Evolutionary conservation across 1,139 yeast species (phyloP), one percentile per base, ranked within the genome.

Genomic region (Insectozyma bohioensis): DNA sequence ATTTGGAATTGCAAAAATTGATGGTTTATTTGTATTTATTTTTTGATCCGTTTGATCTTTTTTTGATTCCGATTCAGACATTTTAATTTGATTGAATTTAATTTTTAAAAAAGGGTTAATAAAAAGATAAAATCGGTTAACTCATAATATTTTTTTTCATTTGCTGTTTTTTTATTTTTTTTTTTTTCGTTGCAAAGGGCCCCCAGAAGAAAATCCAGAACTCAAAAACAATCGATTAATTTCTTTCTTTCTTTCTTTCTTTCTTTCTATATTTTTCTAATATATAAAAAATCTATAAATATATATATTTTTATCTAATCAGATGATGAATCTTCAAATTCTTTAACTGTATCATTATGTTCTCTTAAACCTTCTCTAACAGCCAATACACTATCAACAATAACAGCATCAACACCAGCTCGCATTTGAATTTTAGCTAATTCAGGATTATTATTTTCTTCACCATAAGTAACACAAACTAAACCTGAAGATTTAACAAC

Each of bases 361-460:
- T 61, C 63, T 35, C 80, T 70, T 45, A 90, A 69, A 5, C 90
- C 96, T 48, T 84, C 85, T 52, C 97, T 73, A 10, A 90, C 95
- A 0, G 97, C 97, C 53, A 90, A 68, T 3, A 92, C 97, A 41
- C 88, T 83, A 58, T 92, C 97, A 4, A 87, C 97, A 61, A 92
- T 92, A 13, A 92, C 97, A 0, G 98, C 98, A 65, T 92, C 97
- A 6, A 92, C 96, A 10, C 97, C 97, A 8, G 95, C 92, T 45
- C 78, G 79, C 82, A 92, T 84, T 57, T 92, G 97, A 40, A 85
- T 67, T 47, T 80, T 80, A 21, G 95, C 92, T 45, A 82, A 79
- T 38, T 78, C 87, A 0, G 97, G 96, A 29, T 80, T 80, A 50
- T 92, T 92, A 56, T 92, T 92, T 51, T 75, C 74, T 1, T 75